These are phyloP conservation scores for Aspergillus avenaceus DNA, from an alignment of 495 filamentous ascomycete species.

Conservation along the genomic window DNA sequence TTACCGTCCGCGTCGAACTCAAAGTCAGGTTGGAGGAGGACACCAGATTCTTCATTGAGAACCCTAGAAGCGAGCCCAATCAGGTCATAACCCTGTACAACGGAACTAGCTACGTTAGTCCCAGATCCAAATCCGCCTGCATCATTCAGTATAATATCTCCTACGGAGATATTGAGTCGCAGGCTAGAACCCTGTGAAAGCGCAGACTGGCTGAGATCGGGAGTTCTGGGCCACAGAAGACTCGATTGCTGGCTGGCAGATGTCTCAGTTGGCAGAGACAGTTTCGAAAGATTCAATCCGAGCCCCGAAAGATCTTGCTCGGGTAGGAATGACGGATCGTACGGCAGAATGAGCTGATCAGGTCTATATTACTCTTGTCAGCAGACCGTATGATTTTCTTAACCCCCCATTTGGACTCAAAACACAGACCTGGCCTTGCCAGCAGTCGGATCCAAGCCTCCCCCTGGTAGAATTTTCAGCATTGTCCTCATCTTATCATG, in stretches of 20 bases:
- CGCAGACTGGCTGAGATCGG: slow-evolving; percentile 24
- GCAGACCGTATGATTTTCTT: neutral
- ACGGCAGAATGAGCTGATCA: slow-evolving; percentile 70
- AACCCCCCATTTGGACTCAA: neutral
- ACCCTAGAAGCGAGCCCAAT: slow-evolving; percentile 12
- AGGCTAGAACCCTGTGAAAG: slow-evolving; percentile 23
- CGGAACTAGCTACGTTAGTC: slow-evolving; percentile 18
- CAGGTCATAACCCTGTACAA: slow-evolving; percentile 17
- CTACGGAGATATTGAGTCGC: slow-evolving; percentile 29
- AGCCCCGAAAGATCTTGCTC: slow-evolving; percentile 56
- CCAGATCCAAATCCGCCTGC: slow-evolving; percentile 18
- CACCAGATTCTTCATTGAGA: slow-evolving; percentile 43
- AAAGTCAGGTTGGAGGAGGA: slow-evolving; percentile 60
- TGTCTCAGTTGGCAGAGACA: slow-evolving; percentile 10
- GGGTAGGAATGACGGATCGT: slow-evolving; percentile 85
- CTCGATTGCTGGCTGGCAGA: slow-evolving; percentile 15
- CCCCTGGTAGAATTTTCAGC: slow-evolving; percentile 50
- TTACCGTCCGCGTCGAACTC: slow-evolving; percentile 63
- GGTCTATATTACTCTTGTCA: slow-evolving; percentile 48
- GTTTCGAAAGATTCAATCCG: slow-evolving; percentile 48
- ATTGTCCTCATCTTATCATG: slow-evolving; percentile 67
- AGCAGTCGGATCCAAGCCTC: slow-evolving; percentile 64
- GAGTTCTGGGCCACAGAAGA: slow-evolving; percentile 24
- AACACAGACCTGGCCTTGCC: slow-evolving; percentile 64
- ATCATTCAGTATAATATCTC: slow-evolving; percentile 21